These are phyloP conservation scores for Wickerhamomyces mucosus DNA, from an alignment of 805 yeast genomes.

Conservation along the genomic window DNA sequence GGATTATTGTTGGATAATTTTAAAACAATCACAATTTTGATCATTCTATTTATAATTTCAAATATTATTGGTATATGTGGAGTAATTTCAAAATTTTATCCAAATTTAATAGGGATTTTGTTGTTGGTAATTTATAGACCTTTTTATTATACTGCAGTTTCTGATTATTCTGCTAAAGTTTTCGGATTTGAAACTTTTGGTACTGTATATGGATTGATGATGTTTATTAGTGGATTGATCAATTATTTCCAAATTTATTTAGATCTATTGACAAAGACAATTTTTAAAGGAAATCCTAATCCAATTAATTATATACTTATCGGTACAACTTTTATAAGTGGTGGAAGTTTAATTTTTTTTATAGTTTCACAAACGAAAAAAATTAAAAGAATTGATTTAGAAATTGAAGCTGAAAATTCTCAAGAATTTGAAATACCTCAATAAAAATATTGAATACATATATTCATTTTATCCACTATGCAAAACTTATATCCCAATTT, in stretches of 20 bases:
- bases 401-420: constrained; percentile 57
- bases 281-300: constrained; percentile 63
- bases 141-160: constrained; percentile 84
- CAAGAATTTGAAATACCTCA: constrained; percentile 37
- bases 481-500: constrained; percentile 78
- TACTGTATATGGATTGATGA: constrained; percentile 79
- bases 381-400: constrained; percentile 41
- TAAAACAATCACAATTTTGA: constrained; percentile 48
- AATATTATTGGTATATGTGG: constrained; percentile 65
- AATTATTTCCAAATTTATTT: constrained; percentile 63
- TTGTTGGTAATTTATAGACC: constrained; percentile 80
- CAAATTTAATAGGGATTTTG: constrained; percentile 61
- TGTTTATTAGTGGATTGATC: constrained; percentile 73
- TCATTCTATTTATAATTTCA: constrained; percentile 44
- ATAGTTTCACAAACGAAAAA: constrained; percentile 27
- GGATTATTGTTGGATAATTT: constrained; percentile 72
- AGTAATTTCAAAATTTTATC: constrained; percentile 33
- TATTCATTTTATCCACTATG: too few relatives aligned
- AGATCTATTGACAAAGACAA: constrained; percentile 61
- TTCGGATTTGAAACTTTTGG: constrained; percentile 93
- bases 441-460: constrained; percentile 4
- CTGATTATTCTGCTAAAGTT: constrained; percentile 86
- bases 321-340: constrained; percentile 36
- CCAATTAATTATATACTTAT: constrained; percentile 63
- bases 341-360: constrained; percentile 18